Conservation (phyloP, 2,329 filamentous ascomycete genomes). For the Talaromyces amestolkiae region DNA sequence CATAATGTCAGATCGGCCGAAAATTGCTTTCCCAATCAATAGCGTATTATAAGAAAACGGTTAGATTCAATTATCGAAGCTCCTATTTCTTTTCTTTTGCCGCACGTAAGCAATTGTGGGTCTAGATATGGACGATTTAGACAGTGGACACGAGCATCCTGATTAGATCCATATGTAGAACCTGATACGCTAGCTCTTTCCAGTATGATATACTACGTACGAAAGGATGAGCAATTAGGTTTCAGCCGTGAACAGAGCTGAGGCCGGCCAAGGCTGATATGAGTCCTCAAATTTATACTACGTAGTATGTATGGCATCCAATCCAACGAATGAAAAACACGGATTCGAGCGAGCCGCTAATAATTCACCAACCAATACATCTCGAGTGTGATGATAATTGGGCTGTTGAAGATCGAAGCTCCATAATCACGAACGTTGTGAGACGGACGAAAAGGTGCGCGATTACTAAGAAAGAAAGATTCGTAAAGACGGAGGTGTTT, state of each 20-base stretch:
- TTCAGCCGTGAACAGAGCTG: neutral
- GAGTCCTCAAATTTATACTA: too few species aligned
- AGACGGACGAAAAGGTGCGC: neutral
- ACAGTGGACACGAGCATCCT: neutral
- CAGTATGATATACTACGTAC: neutral
- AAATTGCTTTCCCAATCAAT: neutral
- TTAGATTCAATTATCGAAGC: neutral
- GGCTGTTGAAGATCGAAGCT: neutral
- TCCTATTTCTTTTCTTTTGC: neutral
- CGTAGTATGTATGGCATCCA: too few species aligned
- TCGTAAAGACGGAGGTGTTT: neutral
- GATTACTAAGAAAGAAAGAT: neutral
- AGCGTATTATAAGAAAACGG: neutral
- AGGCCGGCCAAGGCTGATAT: neutral
- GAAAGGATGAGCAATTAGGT: neutral
- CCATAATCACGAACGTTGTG: neutral
- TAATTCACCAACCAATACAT: neutral
- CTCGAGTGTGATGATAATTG: too few species aligned
- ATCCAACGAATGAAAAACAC: too few species aligned
- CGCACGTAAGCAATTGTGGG: neutral
- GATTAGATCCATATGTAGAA: neutral
- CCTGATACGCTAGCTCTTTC: neutral
- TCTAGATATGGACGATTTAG: neutral
- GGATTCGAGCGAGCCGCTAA: too few species aligned
- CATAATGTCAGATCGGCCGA: conserved; percentile 3